Conservation (phyloP, 1,284 basidiomycete species). For the Cutaneotrichosporon arboriforme region DNA sequence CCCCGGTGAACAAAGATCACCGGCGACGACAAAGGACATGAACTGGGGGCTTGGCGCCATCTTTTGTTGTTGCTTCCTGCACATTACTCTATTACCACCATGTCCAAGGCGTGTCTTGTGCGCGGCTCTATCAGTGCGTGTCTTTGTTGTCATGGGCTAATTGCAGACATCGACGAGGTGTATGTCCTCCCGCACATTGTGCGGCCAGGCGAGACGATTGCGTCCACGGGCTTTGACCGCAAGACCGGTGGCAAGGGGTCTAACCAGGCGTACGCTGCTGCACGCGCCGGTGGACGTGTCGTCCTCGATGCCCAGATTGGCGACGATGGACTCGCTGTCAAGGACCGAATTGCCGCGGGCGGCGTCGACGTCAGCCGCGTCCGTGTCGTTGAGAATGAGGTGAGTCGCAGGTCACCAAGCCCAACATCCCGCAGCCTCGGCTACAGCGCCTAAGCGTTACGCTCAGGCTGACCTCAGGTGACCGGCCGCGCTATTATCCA, state of each 20-base stretch:
- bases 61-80: neutral
- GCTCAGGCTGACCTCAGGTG: conserved; percentile 24
- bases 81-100: neutral
- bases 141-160: neutral
- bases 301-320: conserved; percentile 47
- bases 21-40: too few relatives aligned
- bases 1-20: too few relatives aligned
- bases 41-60: too few relatives aligned
- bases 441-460: too few relatives aligned
- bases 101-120: conserved; percentile 11
- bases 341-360: conserved; percentile 22
- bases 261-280: conserved; percentile 50
- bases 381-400: conserved; percentile 29
- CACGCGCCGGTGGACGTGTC: conserved; percentile 44
- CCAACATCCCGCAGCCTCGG: too few relatives aligned
- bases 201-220: conserved; percentile 50
- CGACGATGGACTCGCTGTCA: conserved; percentile 45
- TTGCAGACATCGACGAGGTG: conserved; percentile 39
- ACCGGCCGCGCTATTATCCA: conserved; percentile 53
- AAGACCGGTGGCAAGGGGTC: conserved; percentile 53
- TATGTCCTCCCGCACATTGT: conserved; percentile 50
- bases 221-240: conserved; percentile 44
- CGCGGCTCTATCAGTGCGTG: conserved; percentile 14
- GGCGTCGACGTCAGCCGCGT: conserved; percentile 42
- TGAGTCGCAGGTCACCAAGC: too few relatives aligned